Evolutionary conservation across 208 protist genomes (phyloP).

Genomic region (Crithidia thermophila): DNA sequence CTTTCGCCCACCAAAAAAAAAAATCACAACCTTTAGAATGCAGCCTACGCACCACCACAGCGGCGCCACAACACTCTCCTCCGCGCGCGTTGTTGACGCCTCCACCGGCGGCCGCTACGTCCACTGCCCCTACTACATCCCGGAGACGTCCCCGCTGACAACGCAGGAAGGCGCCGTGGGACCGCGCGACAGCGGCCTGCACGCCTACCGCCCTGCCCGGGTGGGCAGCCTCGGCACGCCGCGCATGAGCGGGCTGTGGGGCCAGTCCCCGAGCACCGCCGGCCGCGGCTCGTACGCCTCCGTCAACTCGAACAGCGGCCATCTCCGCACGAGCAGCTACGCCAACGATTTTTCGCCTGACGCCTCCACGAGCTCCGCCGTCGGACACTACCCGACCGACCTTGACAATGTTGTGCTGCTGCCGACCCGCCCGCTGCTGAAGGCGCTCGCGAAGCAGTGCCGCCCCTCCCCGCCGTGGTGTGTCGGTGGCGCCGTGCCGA

Average conservation of each 20-base stretch:
- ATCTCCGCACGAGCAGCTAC: slow-evolving; percentile 8
- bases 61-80: neutral
- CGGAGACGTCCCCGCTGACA: neutral
- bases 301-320: neutral
- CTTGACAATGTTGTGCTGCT: slow-evolving; percentile 24
- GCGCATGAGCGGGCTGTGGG: slow-evolving; percentile 17
- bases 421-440: slow-evolving; percentile 38
- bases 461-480: slow-evolving; percentile 49
- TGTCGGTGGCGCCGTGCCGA: slow-evolving; percentile 24
- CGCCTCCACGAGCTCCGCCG: neutral
- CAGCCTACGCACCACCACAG: neutral
- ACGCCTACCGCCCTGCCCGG: neutral
- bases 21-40: neutral
- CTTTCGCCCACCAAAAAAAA: neutral
- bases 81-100: neutral
- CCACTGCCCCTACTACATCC: slow-evolving; percentile 20
- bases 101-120: slow-evolving; percentile 4
- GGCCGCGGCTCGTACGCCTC: slow-evolving; percentile 3
- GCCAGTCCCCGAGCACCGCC: neutral
- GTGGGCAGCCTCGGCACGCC: slow-evolving; percentile 42
- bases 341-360: neutral
- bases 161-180: neutral
- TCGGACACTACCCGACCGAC: neutral
- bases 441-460: slow-evolving; percentile 41
- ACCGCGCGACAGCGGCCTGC: neutral